Evolutionary conservation across 1,139 yeast species (phyloP).

Genomic region (Groenewaldozyma sp.): DNA sequence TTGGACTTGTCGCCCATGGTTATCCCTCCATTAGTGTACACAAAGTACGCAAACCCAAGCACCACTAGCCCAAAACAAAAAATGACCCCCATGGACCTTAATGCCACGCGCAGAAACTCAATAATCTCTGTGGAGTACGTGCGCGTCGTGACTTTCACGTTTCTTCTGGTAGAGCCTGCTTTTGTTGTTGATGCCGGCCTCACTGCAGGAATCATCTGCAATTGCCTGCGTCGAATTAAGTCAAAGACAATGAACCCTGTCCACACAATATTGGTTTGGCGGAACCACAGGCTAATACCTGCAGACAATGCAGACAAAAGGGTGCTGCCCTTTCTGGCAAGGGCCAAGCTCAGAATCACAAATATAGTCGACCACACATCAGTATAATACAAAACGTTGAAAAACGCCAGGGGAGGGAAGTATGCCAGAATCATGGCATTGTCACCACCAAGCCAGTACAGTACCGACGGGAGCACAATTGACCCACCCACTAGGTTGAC

Average conservation of each 20-base stretch:
- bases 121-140: not conserved
- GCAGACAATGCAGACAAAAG: conserved; percentile 19
- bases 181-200: conserved; percentile 2
- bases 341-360: conserved; percentile 42
- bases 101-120: not conserved
- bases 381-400: conserved; percentile 74
- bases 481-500: conserved; percentile 38
- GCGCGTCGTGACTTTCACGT: not conserved
- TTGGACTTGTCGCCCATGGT: conserved; percentile 85
- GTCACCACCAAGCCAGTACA: conserved; percentile 14
- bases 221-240: conserved; percentile 9
- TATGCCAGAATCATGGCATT: conserved; percentile 34
- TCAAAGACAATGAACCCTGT: conserved; percentile 43
- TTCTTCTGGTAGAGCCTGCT: not conserved
- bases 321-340: conserved; percentile 22
- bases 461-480: conserved; percentile 40
- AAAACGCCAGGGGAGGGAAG: conserved; percentile 66
- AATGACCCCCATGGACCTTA: conserved; percentile 14
- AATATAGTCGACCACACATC: conserved; percentile 85
- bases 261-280: conserved; percentile 94
- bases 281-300: conserved; percentile 42
- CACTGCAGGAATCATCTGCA: not conserved
- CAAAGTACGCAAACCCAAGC: conserved; percentile 44
- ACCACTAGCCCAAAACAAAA: conserved; percentile 51
- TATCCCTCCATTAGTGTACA: conserved; percentile 61